Conservation (phyloP, 2,329 filamentous ascomycete species). For the Amphichorda felina region DNA sequence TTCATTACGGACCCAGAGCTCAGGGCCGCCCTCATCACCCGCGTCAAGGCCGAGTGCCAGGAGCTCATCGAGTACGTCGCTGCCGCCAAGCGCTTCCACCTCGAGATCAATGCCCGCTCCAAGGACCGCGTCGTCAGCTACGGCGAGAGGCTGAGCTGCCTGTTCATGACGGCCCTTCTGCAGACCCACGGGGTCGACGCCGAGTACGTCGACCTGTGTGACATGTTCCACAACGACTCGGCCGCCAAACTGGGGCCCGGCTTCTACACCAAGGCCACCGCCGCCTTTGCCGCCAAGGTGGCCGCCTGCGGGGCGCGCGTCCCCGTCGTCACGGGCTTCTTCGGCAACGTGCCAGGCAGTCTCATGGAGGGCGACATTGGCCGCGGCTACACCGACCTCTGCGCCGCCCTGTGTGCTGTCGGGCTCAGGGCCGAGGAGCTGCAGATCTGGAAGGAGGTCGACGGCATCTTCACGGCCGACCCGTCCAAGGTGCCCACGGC, state of each 20-base stretch:
- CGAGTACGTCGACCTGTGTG: slow-evolving; percentile 81
- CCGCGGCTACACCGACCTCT: slow-evolving; percentile 92
- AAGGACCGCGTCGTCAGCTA: slow-evolving; percentile 88
- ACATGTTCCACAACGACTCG: slow-evolving; percentile 60
- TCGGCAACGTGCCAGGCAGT: slow-evolving; percentile 84
- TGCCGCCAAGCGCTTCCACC: slow-evolving; percentile 52
- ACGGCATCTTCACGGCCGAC: slow-evolving; percentile 80
- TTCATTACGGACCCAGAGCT: slow-evolving; percentile 47
- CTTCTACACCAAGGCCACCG: slow-evolving; percentile 58
- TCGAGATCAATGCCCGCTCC: slow-evolving; percentile 66
- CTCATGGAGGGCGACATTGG: slow-evolving; percentile 82
- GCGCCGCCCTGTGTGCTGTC: slow-evolving; percentile 83
- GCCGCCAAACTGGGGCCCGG: slow-evolving; percentile 47
- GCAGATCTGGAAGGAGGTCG: slow-evolving; percentile 98
- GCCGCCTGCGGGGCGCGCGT: slow-evolving; percentile 53
- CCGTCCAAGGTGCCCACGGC: slow-evolving; percentile 89
- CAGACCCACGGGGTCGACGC: slow-evolving; percentile 72
- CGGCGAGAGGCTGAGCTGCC: slow-evolving; percentile 90
- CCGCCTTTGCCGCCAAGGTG: slow-evolving; percentile 51
- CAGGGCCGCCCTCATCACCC: slow-evolving; percentile 44
- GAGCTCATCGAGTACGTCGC: slow-evolving; percentile 64
- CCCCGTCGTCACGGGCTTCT: slow-evolving; percentile 84
- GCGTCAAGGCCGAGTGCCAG: slow-evolving; percentile 69
- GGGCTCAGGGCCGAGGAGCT: slow-evolving; percentile 79
- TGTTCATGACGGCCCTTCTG: slow-evolving; percentile 77